Conservation (phyloP, 805 yeast species). For the Starmerella sirachaensis region DNA sequence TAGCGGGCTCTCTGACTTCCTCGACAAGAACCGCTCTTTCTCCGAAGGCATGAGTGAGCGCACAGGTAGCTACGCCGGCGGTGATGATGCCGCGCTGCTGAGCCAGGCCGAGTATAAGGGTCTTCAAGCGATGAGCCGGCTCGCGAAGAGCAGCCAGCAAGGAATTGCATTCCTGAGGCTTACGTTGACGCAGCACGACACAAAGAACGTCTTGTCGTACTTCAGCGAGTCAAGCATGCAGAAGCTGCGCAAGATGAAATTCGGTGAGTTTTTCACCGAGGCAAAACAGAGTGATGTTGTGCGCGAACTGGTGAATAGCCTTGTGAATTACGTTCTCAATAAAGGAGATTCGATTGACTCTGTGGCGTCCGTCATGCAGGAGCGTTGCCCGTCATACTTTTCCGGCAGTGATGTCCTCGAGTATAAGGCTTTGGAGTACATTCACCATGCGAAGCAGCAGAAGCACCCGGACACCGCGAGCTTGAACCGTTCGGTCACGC, state of each 20-base stretch:
- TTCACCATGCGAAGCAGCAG: slow-evolving; percentile 56
- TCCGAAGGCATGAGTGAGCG: slow-evolving; percentile 32
- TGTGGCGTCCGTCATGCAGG: slow-evolving; percentile 77
- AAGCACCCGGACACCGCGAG: slow-evolving; percentile 61
- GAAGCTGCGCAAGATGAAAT: slow-evolving; percentile 53
- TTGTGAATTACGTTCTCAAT: slow-evolving; percentile 76
- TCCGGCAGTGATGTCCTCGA: slow-evolving; percentile 87
- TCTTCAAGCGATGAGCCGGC: slow-evolving; percentile 59
- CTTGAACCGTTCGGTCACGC: slow-evolving; percentile 57
- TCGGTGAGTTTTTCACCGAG: slow-evolving; percentile 69
- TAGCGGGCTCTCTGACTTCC: slow-evolving; percentile 28
- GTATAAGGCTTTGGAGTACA: slow-evolving; percentile 84
- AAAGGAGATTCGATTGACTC: slow-evolving; percentile 89
- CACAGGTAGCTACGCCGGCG: slow-evolving; percentile 2
- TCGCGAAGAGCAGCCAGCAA: slow-evolving; percentile 70
- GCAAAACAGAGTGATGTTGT: slow-evolving; percentile 38
- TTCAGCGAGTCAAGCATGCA: slow-evolving; percentile 56
- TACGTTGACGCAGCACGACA: slow-evolving; percentile 57
- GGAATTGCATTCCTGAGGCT: slow-evolving; percentile 80
- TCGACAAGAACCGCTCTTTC: slow-evolving; percentile 36
- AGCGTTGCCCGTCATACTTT: slow-evolving; percentile 88
- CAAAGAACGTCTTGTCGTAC: slow-evolving; percentile 58
- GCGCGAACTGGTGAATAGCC: slow-evolving; percentile 76
- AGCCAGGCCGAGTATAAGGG: slow-evolving; percentile 84
- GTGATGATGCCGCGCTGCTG: slow-evolving; percentile 23